Evolutionary conservation across 169 alveolate species (phyloP), one percentile per base, ranked within the genome.

Genomic region (Plasmodium berghei): DNA sequence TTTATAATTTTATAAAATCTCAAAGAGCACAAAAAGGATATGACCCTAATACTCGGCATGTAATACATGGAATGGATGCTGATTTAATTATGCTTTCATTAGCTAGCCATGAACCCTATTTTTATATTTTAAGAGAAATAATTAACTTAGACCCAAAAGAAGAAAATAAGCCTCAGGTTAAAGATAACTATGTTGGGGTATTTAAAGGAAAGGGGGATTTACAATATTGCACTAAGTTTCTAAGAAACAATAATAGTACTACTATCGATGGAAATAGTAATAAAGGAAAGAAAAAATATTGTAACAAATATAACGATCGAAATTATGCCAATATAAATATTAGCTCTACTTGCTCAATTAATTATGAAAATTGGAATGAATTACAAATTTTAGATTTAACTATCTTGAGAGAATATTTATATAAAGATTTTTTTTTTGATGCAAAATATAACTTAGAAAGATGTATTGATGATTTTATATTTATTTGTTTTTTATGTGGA

Each of bases 41-140:
- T 88, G 95, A 93, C 93, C 98, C 99, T 10, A 97, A 99, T 88
- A 96, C 97, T 0, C 95, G 97, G 55, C 99, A 99, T 93, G 98
- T 99, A 89, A 93, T 98, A 54, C 99, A 99, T 93, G 99, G 99
- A 28, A 96, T 98, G 92, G 99, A 99, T 89, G 99, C 99, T 8
- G 99, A 98, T 92, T 96, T 98, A 74, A 97, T 99, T 56, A 98
- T 99, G 99, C 96, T 99, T 56, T 97, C 99, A 2, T 94, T 98
- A 64, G 97, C 99, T 28, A 97, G 99, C 16, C 99, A 98, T 92
- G 99, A 98, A 89, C 97, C 99, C 3, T 93, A 98, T 90, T 97
- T 97, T 89, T 95, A 92, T 80, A 96, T 98, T 10, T 77, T 98
- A 56, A 95, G 99, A 72, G 99, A 98, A 89, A 96, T 97, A 55